Conservation (phyloP, 2,329 filamentous ascomycete genomes). For the Fusarium sp. region DNA sequence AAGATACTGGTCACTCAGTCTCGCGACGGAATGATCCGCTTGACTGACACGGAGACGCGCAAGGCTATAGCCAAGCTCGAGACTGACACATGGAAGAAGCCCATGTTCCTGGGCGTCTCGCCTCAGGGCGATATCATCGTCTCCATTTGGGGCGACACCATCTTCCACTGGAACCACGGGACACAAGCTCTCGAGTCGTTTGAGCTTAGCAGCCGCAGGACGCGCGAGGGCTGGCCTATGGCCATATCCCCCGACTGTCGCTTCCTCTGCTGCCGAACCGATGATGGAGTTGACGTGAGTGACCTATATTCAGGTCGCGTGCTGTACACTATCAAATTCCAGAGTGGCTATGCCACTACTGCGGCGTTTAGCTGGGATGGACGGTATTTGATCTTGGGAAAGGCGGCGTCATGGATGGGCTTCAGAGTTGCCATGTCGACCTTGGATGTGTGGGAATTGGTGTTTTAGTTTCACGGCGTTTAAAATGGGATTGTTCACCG, state of each 20-base stretch:
- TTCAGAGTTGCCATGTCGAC: slow-evolving; percentile 41
- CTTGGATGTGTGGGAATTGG: slow-evolving; percentile 45
- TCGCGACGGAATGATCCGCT: slow-evolving; percentile 44
- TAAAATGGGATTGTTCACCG: slow-evolving; percentile 8
- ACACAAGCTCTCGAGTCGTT: slow-evolving; percentile 48
- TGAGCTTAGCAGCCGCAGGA: slow-evolving; percentile 46
- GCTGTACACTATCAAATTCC: slow-evolving; percentile 47
- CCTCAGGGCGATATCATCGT: slow-evolving; percentile 47
- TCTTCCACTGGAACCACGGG: slow-evolving; percentile 50
- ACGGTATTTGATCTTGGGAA: slow-evolving; percentile 47
- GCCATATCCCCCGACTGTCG: slow-evolving; percentile 51
- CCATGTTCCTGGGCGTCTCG: slow-evolving; percentile 43
- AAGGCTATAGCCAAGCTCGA: slow-evolving; percentile 46
- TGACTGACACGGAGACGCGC: slow-evolving; percentile 35
- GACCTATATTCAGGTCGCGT: slow-evolving; percentile 50
- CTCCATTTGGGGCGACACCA: slow-evolving; percentile 50
- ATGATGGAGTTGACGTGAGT: slow-evolving; percentile 51
- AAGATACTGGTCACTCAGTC: slow-evolving; percentile 40
- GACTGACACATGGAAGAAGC: slow-evolving; percentile 44
- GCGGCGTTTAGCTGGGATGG: slow-evolving; percentile 49
- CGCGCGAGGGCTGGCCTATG: slow-evolving; percentile 51
- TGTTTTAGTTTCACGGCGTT: slow-evolving; percentile 34
- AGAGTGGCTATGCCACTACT: slow-evolving; percentile 46
- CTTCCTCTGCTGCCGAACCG: slow-evolving; percentile 50
- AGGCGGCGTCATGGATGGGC: slow-evolving; percentile 40